A percentile compares a stretch with the other conserved stretches of the same genome.
Evolutionary conservation across 768 basidiomycete genomes (phyloP).

Genomic region (Amanita subjunquillea): DNA sequence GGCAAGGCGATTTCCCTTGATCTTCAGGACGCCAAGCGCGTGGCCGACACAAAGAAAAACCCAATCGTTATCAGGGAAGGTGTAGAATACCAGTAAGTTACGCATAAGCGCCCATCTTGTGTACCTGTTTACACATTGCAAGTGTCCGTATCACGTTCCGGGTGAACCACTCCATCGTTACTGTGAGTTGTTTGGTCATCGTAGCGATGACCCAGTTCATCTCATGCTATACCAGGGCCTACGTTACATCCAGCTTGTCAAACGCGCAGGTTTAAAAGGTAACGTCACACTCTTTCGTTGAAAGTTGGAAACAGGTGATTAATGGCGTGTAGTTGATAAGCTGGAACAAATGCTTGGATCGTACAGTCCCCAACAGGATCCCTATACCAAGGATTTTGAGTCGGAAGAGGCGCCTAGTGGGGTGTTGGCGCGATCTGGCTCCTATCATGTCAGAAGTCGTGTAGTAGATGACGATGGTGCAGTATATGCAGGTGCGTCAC

Average conservation of each 20-base stretch:
- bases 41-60: conserved; percentile 61
- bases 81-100: conserved; percentile 74
- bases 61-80: conserved; percentile 77
- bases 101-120: neutral
- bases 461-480: conserved; percentile 83
- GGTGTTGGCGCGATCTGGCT: conserved; percentile 71
- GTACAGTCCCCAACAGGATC: conserved; percentile 63
- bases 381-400: conserved; percentile 72
- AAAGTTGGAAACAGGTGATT: neutral
- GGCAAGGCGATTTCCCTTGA: conserved; percentile 60
- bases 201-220: neutral
- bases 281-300: conserved; percentile 3
- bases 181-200: conserved; percentile 31
- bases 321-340: conserved; percentile 62
- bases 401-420: conserved; percentile 68
- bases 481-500: conserved; percentile 63
- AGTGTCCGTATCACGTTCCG: conserved; percentile 78
- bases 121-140: conserved; percentile 6
- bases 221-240: conserved; percentile 40
- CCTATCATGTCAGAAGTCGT: conserved; percentile 69
- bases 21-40: conserved; percentile 35
- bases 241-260: conserved; percentile 84
- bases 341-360: conserved; percentile 92
- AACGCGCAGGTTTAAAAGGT: conserved; percentile 71
- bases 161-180: conserved; percentile 86